phyloP scores from a whole-genome alignment of 1,139 yeast genomes.

The Yamadazyma diospyri region DNA sequence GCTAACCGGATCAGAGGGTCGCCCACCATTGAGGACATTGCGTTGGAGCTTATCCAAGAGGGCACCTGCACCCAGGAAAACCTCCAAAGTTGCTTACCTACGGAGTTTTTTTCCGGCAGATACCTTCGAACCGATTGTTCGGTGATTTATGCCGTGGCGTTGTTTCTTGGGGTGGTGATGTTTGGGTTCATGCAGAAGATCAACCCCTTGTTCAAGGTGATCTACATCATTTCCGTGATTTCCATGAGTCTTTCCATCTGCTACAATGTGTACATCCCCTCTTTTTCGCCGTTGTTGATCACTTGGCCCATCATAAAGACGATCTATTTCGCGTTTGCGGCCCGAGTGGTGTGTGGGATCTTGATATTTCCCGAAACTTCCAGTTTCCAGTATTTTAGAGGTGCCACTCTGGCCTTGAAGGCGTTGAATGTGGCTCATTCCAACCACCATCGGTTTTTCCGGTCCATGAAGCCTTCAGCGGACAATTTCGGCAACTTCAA shows the following conservation, averaged over 20 bases:
- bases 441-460: slow-evolving; percentile 23
- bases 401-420: slow-evolving; percentile 16
- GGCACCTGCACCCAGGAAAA: slow-evolving; percentile 26
- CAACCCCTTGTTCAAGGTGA: slow-evolving; percentile 20
- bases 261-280: slow-evolving; percentile 27
- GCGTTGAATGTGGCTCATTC: slow-evolving; percentile 16
- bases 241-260: slow-evolving; percentile 21
- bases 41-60: slow-evolving; percentile 19
- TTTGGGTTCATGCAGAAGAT: slow-evolving; percentile 23
- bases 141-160: slow-evolving; percentile 24
- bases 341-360: slow-evolving; percentile 18
- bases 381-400: slow-evolving; percentile 21
- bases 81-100: slow-evolving; percentile 18
- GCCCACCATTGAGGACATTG: slow-evolving; percentile 20
- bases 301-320: slow-evolving; percentile 24
- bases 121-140: slow-evolving; percentile 25
- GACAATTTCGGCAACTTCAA: slow-evolving; percentile 22
- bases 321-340: slow-evolving; percentile 22
- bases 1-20: slow-evolving; percentile 23
- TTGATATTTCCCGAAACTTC: slow-evolving; percentile 34
- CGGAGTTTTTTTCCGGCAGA: slow-evolving; percentile 26
- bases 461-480: slow-evolving; percentile 29
- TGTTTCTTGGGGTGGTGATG: slow-evolving; percentile 22
- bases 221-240: slow-evolving; percentile 24
- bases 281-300: slow-evolving; percentile 22